These are phyloP conservation scores for Coriolopsis trogii DNA, from an alignment of 1,284 basidiomycete species.

Conservation along the genomic window DNA sequence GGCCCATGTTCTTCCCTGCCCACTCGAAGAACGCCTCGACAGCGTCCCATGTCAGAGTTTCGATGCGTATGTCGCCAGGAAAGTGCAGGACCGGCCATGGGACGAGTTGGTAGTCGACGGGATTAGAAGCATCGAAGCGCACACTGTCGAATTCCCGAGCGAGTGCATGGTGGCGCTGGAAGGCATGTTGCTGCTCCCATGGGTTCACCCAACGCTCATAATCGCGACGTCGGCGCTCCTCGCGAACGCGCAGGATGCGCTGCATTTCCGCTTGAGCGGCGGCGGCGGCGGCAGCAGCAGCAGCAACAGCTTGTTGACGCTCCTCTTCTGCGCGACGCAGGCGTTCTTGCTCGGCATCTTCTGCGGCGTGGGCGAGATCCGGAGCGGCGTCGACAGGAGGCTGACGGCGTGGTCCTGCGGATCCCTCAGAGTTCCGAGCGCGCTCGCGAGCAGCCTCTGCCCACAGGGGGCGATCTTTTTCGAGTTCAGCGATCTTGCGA, in stretches of 20 bases:
- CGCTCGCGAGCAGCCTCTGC: constrained; percentile 48
- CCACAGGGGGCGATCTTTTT: constrained; percentile 65
- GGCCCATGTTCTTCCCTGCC: constrained; percentile 49
- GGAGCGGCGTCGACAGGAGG: too few relatives aligned
- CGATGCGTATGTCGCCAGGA: constrained; percentile 51
- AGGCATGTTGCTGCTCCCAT: constrained; percentile 44
- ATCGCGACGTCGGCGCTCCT: too few relatives aligned
- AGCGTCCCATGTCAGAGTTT: constrained; percentile 66
- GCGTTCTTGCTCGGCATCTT: too few relatives aligned
- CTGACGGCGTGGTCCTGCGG: neutral
- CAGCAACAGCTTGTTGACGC: too few relatives aligned
- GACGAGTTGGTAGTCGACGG: constrained; percentile 57
- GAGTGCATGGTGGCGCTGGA: constrained; percentile 62
- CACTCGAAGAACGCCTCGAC: constrained; percentile 70
- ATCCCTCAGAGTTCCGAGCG: constrained; percentile 48
- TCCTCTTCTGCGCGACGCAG: too few relatives aligned
- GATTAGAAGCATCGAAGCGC: constrained; percentile 53
- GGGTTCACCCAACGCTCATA: too few relatives aligned
- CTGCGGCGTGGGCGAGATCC: neutral
- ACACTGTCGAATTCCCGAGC: constrained; percentile 61
- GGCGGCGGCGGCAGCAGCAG: too few relatives aligned
- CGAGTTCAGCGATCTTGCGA: constrained; percentile 68
- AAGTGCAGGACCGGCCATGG: constrained; percentile 73
- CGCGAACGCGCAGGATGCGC: too few relatives aligned
- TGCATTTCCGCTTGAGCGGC: too few relatives aligned